A percentile compares a stretch with the other conserved stretches of the same genome.
Evolutionary conservation across 2,329 filamentous ascomycete genomes (phyloP).

Genomic region (Phoma sp.): DNA sequence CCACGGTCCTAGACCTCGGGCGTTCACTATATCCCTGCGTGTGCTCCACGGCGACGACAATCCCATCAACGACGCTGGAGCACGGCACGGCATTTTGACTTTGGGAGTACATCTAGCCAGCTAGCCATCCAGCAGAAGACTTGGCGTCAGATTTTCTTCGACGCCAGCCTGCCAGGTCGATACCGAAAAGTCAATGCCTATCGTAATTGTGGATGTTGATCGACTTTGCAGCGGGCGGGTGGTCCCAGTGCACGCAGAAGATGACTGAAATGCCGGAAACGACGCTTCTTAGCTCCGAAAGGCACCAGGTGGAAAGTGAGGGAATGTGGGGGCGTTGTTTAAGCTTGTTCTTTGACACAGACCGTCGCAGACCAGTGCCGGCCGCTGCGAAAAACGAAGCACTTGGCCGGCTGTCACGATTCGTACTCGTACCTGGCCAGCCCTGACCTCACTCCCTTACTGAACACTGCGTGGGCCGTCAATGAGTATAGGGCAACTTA

Average conservation of each 20-base stretch:
- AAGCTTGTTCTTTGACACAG: constrained; percentile 17
- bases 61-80: constrained; percentile 15
- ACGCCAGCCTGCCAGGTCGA: not conserved
- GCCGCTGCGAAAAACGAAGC: constrained; percentile 14
- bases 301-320: constrained; percentile 18
- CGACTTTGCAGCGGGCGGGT: constrained; percentile 41
- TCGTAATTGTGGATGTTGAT: constrained; percentile 28
- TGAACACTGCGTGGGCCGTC: constrained; percentile 28
- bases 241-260: constrained; percentile 22
- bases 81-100: not conserved
- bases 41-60: constrained; percentile 25
- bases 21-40: constrained; percentile 26
- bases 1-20: constrained; percentile 27
- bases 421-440: constrained; percentile 5
- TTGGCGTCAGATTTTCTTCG: not conserved
- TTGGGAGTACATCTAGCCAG: not conserved
- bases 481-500: constrained; percentile 37
- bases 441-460: constrained; percentile 21
- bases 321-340: constrained; percentile 25
- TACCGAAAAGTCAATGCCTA: not conserved
- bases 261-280: constrained; percentile 27
- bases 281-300: constrained; percentile 22
- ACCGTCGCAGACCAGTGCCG: constrained; percentile 21
- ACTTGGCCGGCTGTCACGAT: constrained; percentile 3
- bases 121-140: not conserved